Evolutionary conservation across 495 filamentous ascomycete genomes (phyloP), one percentile per base, ranked within the genome.

Genomic region (Penicillium simplicissimum): DNA sequence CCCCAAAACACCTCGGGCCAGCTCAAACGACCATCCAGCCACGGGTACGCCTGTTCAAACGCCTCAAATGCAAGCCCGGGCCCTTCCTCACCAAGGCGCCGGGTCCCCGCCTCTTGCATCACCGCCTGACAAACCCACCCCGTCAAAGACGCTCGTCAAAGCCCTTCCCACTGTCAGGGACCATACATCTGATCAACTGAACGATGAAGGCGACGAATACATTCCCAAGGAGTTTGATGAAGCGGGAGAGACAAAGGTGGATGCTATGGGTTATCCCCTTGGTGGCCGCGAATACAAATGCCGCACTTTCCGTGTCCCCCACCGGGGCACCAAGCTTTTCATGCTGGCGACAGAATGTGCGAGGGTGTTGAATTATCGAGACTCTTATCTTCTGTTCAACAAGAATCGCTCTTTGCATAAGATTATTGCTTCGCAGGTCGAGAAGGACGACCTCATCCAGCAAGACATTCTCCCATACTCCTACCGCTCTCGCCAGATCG

Each of bases 311-410:
- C 85, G 87, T 58, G 95, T 99, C 11, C 93, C 94, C 13, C 85
- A 93, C 63, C 84, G 96, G 56, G 91, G 90, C 3, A 87, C 91
- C 51, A 99, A 99, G 75, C 81, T 97, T 10, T 99, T 98, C 74
- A 99, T 99, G 95, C 85, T 98, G 43, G 95, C 95, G 47, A 99
- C 95, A 37, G 95, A 99, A 78, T 99, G 96, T 72, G 95, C 96
- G 10, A 84, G 95, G 53, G 94, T 97, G 7, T 80, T 99, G 28
- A 91, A 91, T 28, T 99, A 99, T 71, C 86, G 95, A 58, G 95
- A 99, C 73, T 99, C 96, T 15, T 99, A 99, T 74, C 77, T 99
- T 49, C 80, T 99, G 14, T 99, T 99, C 81, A 99, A 99, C 84
- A 99, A 99, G 77, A 99, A 99, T 68, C 81, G 93, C 59, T 98